A percentile compares a stretch with the other conserved stretches of the same genome.
Conservation (phyloP, 495 filamentous ascomycete genomes). For the Daldinia bambusicola region DNA sequence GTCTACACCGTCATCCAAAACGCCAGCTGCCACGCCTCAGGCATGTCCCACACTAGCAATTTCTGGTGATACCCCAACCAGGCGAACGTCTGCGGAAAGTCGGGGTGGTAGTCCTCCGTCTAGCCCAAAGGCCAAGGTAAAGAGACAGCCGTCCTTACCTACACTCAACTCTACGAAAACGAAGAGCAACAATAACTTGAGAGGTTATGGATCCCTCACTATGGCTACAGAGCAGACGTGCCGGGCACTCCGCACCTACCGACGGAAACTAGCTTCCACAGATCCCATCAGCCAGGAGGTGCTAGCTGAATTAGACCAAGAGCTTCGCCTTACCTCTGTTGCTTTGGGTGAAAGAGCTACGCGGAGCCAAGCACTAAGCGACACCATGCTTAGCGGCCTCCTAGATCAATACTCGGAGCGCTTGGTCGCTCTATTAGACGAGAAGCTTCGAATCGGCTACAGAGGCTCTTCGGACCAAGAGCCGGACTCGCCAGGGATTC, state of each 20-base stretch:
- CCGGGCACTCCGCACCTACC: conserved; percentile 80
- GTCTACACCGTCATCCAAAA: conserved; percentile 46
- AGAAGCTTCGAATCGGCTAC: conserved; percentile 64
- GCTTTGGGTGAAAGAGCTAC: conserved; percentile 70
- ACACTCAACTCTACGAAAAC: conserved; percentile 64
- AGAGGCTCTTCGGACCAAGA: conserved; percentile 44
- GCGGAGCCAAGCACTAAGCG: conserved; percentile 63
- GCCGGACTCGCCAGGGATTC: conserved; percentile 44
- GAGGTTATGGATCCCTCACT: conserved; percentile 71
- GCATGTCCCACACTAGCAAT: conserved; percentile 46
- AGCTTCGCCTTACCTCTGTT: conserved; percentile 78
- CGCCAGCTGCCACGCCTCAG: conserved; percentile 48
- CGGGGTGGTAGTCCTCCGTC: conserved; percentile 57
- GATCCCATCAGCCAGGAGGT: conserved; percentile 71
- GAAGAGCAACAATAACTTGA: conserved; percentile 61
- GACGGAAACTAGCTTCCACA: conserved; percentile 78
- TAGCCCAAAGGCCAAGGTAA: conserved; percentile 57
- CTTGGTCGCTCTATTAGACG: conserved; percentile 75
- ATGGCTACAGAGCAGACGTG: conserved; percentile 83
- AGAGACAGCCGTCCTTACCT: conserved; percentile 65
- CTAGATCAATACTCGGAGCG: conserved; percentile 78
- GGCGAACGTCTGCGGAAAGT: conserved; percentile 52
- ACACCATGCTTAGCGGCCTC: conserved; percentile 68
- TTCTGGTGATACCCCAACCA: conserved; percentile 54
- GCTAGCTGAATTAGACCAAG: conserved; percentile 79